Evolutionary conservation across 2,329 filamentous ascomycete genomes (phyloP), one percentile per base, ranked within the genome.

Genomic region (Coniochaeta pulveracea): DNA sequence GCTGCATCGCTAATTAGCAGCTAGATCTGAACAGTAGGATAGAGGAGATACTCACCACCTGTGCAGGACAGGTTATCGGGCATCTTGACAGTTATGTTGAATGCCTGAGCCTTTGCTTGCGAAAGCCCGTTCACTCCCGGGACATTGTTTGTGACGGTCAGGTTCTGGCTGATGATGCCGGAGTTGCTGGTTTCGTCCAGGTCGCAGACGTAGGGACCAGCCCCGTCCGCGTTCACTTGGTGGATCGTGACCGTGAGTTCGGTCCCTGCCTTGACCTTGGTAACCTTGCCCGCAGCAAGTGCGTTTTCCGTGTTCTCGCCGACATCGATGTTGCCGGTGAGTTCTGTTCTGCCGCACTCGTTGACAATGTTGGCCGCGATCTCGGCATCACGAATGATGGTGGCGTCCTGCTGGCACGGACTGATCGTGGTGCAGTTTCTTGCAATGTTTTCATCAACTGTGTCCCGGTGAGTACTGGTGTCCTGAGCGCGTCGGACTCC

Each of bases 341-440:
- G 40, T 37, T 45, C 36, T 17, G 43, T 81, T 39, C 75, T 65
- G 27, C 76, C 76, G 47, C 76, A 80, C 37, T 69, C 61, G 43
- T 72, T 73, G 31, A 72, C 70, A 6, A 66, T 49, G 44, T 71
- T 70, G 34, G 58, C 53, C 6, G 43, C 40, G 43, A 72, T 65
- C 56, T 73, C 62, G 11, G 63, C 64, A 37, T 75, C 69, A 34
- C 66, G 63, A 52, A 80, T 80, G 46, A 78, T 64, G 34, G 72
- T 77, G 9, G 72, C 61, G 37, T 80, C 76, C 41, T 73, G 69
- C 47, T 80, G 74, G 60, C 76, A 80, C 14, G 76, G 75, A 49
- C 64, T 73, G 56, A 77, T 74, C 35, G 59, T 58, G 11, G 72
- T 76, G 51, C 75, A 77, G 50, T 78, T 75, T 40, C 76, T 66